phyloP scores from a whole-genome alignment of 2,329 filamentous ascomycete genomes.

The Colletotrichum tofieldiae region DNA sequence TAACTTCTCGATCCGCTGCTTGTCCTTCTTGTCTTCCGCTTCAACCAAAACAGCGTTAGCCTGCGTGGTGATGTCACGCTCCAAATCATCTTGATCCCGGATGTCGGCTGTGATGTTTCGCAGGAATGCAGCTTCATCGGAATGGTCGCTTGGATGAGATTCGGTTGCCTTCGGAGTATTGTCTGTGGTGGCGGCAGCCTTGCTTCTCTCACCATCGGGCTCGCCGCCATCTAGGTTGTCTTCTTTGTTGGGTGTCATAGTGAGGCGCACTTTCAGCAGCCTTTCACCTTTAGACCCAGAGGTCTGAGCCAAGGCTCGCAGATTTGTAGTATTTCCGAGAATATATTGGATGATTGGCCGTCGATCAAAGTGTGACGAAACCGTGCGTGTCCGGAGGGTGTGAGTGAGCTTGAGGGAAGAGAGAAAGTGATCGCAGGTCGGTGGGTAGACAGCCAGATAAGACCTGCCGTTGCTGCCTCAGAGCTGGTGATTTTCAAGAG shows the following conservation, averaged over 20 bases:
- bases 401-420: neutral
- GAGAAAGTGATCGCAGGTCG: neutral
- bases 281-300: neutral
- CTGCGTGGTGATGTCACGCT: conserved; percentile 83
- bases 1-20: conserved; percentile 74
- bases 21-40: conserved; percentile 75
- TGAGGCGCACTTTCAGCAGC: neutral
- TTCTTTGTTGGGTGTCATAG: conserved; percentile 11
- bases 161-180: neutral
- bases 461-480: neutral
- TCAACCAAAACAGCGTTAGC: conserved; percentile 73
- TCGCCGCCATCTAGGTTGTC: neutral
- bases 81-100: conserved; percentile 90
- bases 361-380: neutral
- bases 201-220: neutral
- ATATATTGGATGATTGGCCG: neutral
- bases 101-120: conserved; percentile 62
- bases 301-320: neutral
- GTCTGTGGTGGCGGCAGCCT: neutral
- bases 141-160: neutral
- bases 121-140: conserved; percentile 33
- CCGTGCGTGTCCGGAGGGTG: no score
- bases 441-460: neutral
- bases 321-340: neutral
- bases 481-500: neutral